A percentile compares a stretch with the other conserved stretches of the same genome.
Conservation (phyloP, 805 yeast genomes). For the Lipomyces lipofer region DNA sequence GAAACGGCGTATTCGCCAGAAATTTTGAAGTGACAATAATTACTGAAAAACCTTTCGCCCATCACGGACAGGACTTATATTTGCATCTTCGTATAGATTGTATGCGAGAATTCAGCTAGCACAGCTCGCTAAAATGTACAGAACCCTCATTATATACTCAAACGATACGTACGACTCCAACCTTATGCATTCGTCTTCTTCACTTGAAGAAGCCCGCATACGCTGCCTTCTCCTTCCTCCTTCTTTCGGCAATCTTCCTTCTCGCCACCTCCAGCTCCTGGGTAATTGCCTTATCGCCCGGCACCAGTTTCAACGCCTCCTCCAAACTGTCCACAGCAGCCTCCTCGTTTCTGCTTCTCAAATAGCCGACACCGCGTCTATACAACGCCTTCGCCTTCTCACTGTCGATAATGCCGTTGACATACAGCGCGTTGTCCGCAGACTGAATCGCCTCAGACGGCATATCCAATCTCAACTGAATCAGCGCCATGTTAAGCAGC, state of each 20-base stretch:
- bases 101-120: too few relatives aligned
- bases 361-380: conserved; percentile 78
- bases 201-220: conserved; percentile 46
- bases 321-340: conserved; percentile 67
- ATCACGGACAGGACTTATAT: too few relatives aligned
- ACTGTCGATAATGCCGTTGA: conserved; percentile 60
- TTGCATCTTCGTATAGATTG: too few relatives aligned
- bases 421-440: conserved; percentile 65
- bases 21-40: too few relatives aligned
- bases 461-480: conserved; percentile 63
- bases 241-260: conserved; percentile 25
- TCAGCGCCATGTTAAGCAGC: conserved; percentile 70
- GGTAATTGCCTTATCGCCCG: conserved; percentile 45
- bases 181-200: too few relatives aligned
- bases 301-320: conserved; percentile 62
- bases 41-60: too few relatives aligned
- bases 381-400: conserved; percentile 81
- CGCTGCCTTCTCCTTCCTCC: conserved; percentile 41
- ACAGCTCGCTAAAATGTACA: too few relatives aligned
- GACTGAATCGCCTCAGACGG: conserved; percentile 58
- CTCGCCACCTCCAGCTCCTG: conserved; percentile 35
- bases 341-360: conserved; percentile 63
- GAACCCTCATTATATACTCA: too few relatives aligned
- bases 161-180: too few relatives aligned
- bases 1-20: too few relatives aligned